phyloP scores from a whole-genome alignment of 1,139 yeast genomes.

The Spencermartinsiella ligniputridi region DNA sequence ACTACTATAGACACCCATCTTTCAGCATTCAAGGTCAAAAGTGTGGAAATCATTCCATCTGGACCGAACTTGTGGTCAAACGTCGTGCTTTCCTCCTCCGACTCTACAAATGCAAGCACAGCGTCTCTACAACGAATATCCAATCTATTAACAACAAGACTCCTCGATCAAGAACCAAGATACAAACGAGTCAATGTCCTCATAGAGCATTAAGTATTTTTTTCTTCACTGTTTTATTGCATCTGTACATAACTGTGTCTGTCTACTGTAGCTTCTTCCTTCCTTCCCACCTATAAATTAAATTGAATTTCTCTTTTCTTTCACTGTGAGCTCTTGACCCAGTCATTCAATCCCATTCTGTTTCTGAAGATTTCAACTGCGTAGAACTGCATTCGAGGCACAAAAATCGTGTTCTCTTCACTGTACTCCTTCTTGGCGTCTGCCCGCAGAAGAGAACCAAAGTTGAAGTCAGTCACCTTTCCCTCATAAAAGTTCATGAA shows the following conservation, averaged over 20 bases:
- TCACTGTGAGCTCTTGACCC: conserved; percentile 49
- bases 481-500: conserved; percentile 76
- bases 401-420: conserved; percentile 82
- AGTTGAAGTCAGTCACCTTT: conserved; percentile 75
- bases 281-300: not conserved
- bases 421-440: conserved; percentile 69
- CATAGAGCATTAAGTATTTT: conserved; percentile 35
- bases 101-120: not conserved
- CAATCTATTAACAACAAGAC: conserved; percentile 27
- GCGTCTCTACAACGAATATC: conserved; percentile 41
- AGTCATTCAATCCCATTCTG: conserved; percentile 84
- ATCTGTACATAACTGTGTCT: not conserved
- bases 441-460: conserved; percentile 85
- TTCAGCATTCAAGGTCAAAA: conserved; percentile 28
- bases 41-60: conserved; percentile 26
- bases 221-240: conserved; percentile 16
- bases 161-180: conserved; percentile 15
- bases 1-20: conserved; percentile 4
- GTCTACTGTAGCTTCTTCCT: conserved; percentile 1
- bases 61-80: conserved; percentile 27
- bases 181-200: conserved; percentile 23
- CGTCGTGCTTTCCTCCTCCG: conserved; percentile 10
- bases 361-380: conserved; percentile 95
- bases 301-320: not conserved
- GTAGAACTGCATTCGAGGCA: conserved; percentile 87